Base-by-base conservation (phyloP, 768 basidiomycete species). In the Tubosaeta sp. region DNA sequence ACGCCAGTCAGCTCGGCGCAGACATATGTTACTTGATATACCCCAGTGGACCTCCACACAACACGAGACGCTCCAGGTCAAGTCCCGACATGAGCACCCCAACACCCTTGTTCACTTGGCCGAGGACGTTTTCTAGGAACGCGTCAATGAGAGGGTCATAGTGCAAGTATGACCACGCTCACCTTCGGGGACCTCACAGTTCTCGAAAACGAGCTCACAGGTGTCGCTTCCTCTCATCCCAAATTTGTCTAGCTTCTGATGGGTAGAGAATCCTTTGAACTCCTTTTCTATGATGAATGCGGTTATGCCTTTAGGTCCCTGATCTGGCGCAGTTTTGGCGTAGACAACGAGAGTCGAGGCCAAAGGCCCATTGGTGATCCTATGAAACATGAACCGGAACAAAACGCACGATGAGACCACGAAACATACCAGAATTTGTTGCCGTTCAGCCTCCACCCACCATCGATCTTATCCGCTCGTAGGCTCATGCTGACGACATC, bases 141-240 rank as follows among this genome's bases (percentile, higher is more conserved):
- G 22, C 13, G 14, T 47, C 34, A 22, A n/a, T 27, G 13, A 53
- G 54, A 44, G 18, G 21, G 30, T 31, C 21, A 35, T 13, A 29
- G 22, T 6, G 19, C 3, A 16, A 46, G 7, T 22, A 25, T 16
- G 14, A 43, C 19, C n/a, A 19, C 46, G 53, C 74, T 44, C 48
- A 92, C 92, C 89, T 63, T 89, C 83, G 1, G 94, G 92, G 4
- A 97, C 87, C 59, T 86, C 80, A 58, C 92, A 94, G 58, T 91
- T 79, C 57, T 95, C 90, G 52, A 97, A 96, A 18, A 94, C 83
- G 21, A 96, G 72, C 64, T 97, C 94, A 56, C 91, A 92, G 3
- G 94, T 97, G 59, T 96, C 93, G 53, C 89, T 91, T 34, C 94
- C 94, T 59, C 94, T 75, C 94, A 97, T 97, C 1, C 94, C 94